Conservation (phyloP, 768 basidiomycete species). For the Tremella yokohamensis region DNA sequence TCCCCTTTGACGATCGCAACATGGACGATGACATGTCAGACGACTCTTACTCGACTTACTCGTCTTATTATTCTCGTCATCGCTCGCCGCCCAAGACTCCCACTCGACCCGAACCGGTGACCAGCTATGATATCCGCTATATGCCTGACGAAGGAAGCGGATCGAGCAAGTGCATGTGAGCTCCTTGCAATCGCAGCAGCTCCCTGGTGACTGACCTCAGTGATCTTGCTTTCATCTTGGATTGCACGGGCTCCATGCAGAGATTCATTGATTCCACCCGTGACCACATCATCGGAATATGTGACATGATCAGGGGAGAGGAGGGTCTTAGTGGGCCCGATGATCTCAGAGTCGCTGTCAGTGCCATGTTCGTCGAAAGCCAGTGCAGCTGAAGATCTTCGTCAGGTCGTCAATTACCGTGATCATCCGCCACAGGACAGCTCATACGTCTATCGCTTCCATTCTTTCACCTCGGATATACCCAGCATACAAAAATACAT, state of each 20-base stretch:
- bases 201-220: slow-evolving; percentile 15
- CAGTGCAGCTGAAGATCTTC: neutral
- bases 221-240: slow-evolving; percentile 91
- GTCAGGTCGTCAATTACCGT: slow-evolving; percentile 79
- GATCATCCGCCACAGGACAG: slow-evolving; percentile 98
- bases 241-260: slow-evolving; percentile 70
- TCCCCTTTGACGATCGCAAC: neutral
- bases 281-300: slow-evolving; percentile 93
- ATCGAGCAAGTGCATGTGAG: slow-evolving; percentile 44
- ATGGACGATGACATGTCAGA: slow-evolving; percentile 37
- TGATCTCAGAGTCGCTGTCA: slow-evolving; percentile 72
- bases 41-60: slow-evolving; percentile 19
- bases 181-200: neutral
- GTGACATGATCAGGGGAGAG: slow-evolving; percentile 88
- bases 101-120: slow-evolving; percentile 20
- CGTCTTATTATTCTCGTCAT: slow-evolving; percentile 20
- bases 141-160: slow-evolving; percentile 22
- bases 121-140: slow-evolving; percentile 30
- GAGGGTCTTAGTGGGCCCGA: slow-evolving; percentile 81
- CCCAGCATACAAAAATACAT: slow-evolving; percentile 78
- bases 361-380: slow-evolving; percentile 11
- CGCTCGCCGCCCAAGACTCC: slow-evolving; percentile 17
- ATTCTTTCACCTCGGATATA: slow-evolving; percentile 91
- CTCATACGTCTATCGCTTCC: slow-evolving; percentile 87
- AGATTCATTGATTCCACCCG: slow-evolving; percentile 60